Evolutionary conservation across 495 filamentous ascomycete genomes (phyloP), one percentile per base, ranked within the genome.

Genomic region (Aspergillus olivimuriae): DNA sequence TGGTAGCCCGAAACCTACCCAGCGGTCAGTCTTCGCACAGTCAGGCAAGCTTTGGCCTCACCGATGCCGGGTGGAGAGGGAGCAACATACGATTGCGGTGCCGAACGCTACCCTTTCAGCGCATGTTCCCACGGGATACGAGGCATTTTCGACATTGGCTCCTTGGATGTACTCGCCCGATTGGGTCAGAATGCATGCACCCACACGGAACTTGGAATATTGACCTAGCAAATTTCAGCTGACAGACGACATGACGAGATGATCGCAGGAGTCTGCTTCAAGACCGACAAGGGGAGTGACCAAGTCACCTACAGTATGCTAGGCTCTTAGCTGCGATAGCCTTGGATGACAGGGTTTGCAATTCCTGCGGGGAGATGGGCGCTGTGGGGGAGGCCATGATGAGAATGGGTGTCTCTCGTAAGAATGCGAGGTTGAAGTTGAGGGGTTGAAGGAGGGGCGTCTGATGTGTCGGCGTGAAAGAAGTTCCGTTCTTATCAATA

Each of bases 141-240:
- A 74, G 1, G 86, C 92, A 62, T 97, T 97, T 67, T 98, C 92
- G 20, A 98, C 80, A 63, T 98, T 98, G 35, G 84, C 89, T 16
- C 92, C 92, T 35, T 66, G 57, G 52, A 88, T 70, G 50, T 75
- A 84, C 39, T 68, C 65, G n/a, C 73, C 78, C 19, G 75, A 70
- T 15, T 65, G 47, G 14, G 81, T 80, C 44, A 98, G 78, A 41
- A 98, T 65, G 23, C 83, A 80, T 35, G 85, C 82, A 45, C 92
- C 92, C 50, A 98, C 92, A 31, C 78, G 88, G 79, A 97, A 98
- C 41, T 83, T 75, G 51, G 87, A 94, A 72, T 98, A 96, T 8
- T 89, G 92, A 63, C 83, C 83, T 86, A 42, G 39, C 17, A 14
- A 17, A 30, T 8, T 52, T 28, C 24, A 4, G 9, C 36, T 4